Evolutionary conservation across 2,329 filamentous ascomycete genomes (phyloP).

Genomic region (Dactylonectria estremocensis): DNA sequence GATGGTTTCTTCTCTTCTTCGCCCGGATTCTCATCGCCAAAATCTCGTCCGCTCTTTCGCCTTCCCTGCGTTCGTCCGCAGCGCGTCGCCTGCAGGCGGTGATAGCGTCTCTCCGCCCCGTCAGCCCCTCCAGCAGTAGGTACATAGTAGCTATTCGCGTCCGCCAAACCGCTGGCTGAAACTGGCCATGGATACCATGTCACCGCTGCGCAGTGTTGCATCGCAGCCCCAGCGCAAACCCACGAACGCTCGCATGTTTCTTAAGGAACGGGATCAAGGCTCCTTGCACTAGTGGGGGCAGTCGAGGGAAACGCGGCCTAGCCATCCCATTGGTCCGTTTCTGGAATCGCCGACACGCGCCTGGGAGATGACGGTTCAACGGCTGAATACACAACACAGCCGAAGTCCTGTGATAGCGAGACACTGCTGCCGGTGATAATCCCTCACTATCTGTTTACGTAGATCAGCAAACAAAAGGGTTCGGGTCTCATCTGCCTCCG

Average conservation of each 20-base stretch:
- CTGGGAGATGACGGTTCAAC: slow-evolving; percentile 25
- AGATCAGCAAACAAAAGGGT: slow-evolving; percentile 24
- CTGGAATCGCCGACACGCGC: slow-evolving; percentile 5
- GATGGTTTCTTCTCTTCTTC: neutral
- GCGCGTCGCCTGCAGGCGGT: neutral
- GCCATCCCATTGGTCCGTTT: slow-evolving; percentile 25
- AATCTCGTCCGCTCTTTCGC: neutral
- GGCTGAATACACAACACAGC: neutral
- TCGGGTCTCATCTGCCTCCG: neutral
- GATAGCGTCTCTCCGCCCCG: neutral
- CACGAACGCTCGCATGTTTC: slow-evolving; percentile 32
- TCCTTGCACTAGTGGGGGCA: slow-evolving; percentile 38
- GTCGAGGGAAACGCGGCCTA: slow-evolving; percentile 10
- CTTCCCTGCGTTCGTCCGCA: neutral
- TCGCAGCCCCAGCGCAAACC: slow-evolving; percentile 34
- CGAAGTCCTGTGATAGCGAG: neutral
- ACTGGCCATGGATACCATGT: slow-evolving; percentile 29
- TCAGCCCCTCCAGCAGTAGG: slow-evolving; percentile 10
- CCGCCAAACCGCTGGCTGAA: slow-evolving; percentile 18
- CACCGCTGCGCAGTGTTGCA: slow-evolving; percentile 40
- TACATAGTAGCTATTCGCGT: slow-evolving; percentile 10
- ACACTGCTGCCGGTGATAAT: neutral
- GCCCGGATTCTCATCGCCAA: neutral
- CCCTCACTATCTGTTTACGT: neutral
- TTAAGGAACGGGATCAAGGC: slow-evolving; percentile 32